Base-by-base conservation (phyloP, 139 green algal species). In the Picochlorum sp. region DNA sequence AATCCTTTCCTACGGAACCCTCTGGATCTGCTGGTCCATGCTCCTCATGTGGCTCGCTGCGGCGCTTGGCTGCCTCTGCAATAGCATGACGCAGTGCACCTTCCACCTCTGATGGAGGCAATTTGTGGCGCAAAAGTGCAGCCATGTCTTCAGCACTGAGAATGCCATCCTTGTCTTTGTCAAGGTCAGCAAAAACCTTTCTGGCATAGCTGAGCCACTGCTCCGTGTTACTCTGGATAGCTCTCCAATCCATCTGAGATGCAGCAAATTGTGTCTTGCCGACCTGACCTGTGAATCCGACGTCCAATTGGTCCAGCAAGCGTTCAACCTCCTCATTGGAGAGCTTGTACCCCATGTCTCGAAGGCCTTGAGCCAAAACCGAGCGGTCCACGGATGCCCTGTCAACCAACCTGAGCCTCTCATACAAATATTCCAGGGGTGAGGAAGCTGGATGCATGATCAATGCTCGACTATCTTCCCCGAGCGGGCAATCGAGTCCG, bases 91-190 rank as follows among this genome's bases (percentile, higher is more conserved):
- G 75, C 44, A 93, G 78, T 2, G 86, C 86, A 37, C 57, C 37
- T 16, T 86, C 64, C 45, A 94, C 81, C 73, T 94, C 87, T 30
- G 69, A 72, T 23, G 82, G 75, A 15, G 87, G 87, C 69, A 94
- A 77, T 67, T 89, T 89, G 6, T 71, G 62, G 8, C 62, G 56
- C 14, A 94, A 72, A 8, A 79, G 38, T 3, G 57, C 51, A 64
- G 87, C 41, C 1, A 94, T 72, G 44, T 84, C 69, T 3, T 80
- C 68, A 32, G 47, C 38, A 28, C 23, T 62, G 28, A 64, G 21
- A 11, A 57, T 24, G 9, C 64, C 58, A 65, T 61, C 60, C 0
- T 26, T 47, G 45, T 85, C 67, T 34, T 51, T 51, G 47, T 88
- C 87, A 57, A 94, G 56, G n/a, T 60, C 76, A 20, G 75, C 57